Conservation (phyloP, 345 rosid species). For the Cardamine occulta region DNA sequence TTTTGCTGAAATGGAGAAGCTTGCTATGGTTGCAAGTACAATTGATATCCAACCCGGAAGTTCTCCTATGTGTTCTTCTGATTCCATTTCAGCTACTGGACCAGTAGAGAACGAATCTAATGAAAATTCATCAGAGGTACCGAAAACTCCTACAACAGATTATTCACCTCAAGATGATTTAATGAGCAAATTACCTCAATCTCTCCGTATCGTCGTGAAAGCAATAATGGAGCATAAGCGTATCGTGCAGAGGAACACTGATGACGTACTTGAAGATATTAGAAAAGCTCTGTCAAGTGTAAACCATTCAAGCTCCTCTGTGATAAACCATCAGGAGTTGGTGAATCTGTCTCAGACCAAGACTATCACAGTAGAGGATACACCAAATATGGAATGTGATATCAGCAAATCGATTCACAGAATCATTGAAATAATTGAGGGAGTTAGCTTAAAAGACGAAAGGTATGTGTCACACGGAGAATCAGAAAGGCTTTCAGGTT, state of each 20-base stretch:
- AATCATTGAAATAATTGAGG: conserved; percentile 73
- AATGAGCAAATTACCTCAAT: conserved; percentile 40
- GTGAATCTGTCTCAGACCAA: conserved; percentile 10
- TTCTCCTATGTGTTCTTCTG: conserved; percentile 40
- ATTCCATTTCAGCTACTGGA: conserved; percentile 43
- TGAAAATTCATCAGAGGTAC: conserved; percentile 41
- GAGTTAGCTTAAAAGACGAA: conserved; percentile 59
- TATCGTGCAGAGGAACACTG: conserved; percentile 47
- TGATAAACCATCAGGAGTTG: conserved; percentile 17
- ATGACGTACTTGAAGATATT: conserved; percentile 63
- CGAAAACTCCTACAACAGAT: conserved; percentile 44
- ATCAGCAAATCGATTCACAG: conserved; percentile 59
- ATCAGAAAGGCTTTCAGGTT: conserved; percentile 61
- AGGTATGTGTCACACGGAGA: conserved; percentile 45
- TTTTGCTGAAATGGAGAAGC: conserved; percentile 92
- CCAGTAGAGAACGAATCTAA: conserved; percentile 45
- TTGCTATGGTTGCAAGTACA: conserved; percentile 60
- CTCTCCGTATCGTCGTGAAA: conserved; percentile 59
- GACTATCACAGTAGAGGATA: conserved; percentile 35
- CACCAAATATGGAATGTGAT: conserved; percentile 45
- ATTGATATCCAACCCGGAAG: conserved; percentile 49
- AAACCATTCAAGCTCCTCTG: conserved; percentile 32
- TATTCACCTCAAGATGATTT: conserved; percentile 36
- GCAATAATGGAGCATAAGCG: conserved; percentile 54
- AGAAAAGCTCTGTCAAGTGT: conserved; percentile 53